Percentiles rank a stretch among this genome's conserved stretches.
These are phyloP conservation scores for Tricholoma bakamatsutake DNA, from an alignment of 768 basidiomycete species.

Conservation along the genomic window DNA sequence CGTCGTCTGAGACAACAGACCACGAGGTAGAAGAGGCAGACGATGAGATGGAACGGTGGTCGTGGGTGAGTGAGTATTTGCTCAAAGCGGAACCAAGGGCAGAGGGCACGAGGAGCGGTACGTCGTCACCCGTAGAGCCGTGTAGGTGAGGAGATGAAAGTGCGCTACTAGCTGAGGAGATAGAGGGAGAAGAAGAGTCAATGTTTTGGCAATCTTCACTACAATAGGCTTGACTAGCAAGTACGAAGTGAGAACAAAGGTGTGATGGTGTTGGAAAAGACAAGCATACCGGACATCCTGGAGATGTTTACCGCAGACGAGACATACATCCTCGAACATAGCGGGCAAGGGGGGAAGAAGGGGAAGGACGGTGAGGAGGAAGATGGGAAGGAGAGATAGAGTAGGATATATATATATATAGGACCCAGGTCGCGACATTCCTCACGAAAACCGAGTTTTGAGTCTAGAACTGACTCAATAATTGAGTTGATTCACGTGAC, in stretches of 20 bases:
- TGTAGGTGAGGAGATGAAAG: conserved; percentile 62
- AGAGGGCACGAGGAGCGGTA: conserved; percentile 62
- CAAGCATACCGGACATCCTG: conserved; percentile 52
- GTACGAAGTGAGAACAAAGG: conserved; percentile 12
- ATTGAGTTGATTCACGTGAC: conserved; percentile 19
- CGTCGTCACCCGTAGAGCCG: conserved; percentile 49
- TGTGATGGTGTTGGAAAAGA: background rate
- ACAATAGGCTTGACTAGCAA: conserved; percentile 58
- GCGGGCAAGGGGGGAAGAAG: conserved; percentile 7
- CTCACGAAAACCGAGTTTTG: conserved; percentile 31
- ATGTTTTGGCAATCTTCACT: conserved; percentile 58
- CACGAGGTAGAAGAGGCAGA: conserved; percentile 62
- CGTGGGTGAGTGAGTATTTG: conserved; percentile 34
- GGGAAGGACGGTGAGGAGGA: conserved; percentile 10
- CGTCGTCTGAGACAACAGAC: conserved; percentile 61
- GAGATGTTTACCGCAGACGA: conserved; percentile 64
- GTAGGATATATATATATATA: conserved; percentile 21
- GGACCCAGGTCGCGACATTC: conserved; percentile 33
- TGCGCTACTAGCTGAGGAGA: conserved; percentile 62
- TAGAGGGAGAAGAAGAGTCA: conserved; percentile 61
- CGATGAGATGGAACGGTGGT: conserved; percentile 52
- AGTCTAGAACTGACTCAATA: conserved; percentile 27
- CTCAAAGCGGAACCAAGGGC: conserved; percentile 54
- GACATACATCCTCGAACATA: conserved; percentile 80
- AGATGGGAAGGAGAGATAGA: conserved; percentile 11